These are phyloP conservation scores for Saksenaea vasiformis DNA, from an alignment of 371 early-diverging fungal genomes.

Conservation along the genomic window DNA sequence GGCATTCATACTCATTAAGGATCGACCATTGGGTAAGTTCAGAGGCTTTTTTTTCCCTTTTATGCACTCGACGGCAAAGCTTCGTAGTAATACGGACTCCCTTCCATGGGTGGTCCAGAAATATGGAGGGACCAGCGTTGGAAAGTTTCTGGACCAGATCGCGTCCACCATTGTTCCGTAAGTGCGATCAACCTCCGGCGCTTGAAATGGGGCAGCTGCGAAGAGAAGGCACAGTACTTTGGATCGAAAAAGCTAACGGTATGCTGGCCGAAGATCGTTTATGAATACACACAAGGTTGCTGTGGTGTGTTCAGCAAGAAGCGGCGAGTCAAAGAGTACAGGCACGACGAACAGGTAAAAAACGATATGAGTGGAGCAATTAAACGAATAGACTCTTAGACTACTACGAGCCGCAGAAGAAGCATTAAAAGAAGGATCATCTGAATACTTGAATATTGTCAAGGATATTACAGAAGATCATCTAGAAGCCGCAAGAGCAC, in stretches of 20 bases:
- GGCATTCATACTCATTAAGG: neutral
- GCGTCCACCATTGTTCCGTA: constrained; percentile 62
- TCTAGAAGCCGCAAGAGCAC: constrained; percentile 66
- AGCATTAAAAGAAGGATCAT: constrained; percentile 63
- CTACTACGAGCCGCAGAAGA: constrained; percentile 73
- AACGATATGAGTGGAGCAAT: neutral
- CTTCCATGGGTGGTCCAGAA: constrained; percentile 79
- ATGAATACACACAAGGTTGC: constrained; percentile 61
- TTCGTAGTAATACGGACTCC: constrained; percentile 19
- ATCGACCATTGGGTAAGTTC: neutral
- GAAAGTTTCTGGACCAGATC: constrained; percentile 72
- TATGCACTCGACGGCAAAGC: neutral
- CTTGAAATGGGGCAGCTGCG: neutral
- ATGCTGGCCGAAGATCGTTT: constrained; percentile 27
- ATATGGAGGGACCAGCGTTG: constrained; percentile 89
- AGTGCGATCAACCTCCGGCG: constrained; percentile 11
- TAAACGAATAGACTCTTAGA: constrained; percentile 19
- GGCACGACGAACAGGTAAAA: constrained; percentile 75
- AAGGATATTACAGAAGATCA: constrained; percentile 86
- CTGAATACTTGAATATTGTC: constrained; percentile 74
- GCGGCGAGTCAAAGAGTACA: constrained; percentile 73
- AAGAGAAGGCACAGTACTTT: neutral
- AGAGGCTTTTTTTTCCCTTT: neutral
- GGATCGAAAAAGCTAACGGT: neutral
- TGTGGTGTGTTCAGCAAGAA: constrained; percentile 84